Evolutionary conservation across 1,284 basidiomycete species (phyloP).

Genomic region (Leccinum pachyderme): DNA sequence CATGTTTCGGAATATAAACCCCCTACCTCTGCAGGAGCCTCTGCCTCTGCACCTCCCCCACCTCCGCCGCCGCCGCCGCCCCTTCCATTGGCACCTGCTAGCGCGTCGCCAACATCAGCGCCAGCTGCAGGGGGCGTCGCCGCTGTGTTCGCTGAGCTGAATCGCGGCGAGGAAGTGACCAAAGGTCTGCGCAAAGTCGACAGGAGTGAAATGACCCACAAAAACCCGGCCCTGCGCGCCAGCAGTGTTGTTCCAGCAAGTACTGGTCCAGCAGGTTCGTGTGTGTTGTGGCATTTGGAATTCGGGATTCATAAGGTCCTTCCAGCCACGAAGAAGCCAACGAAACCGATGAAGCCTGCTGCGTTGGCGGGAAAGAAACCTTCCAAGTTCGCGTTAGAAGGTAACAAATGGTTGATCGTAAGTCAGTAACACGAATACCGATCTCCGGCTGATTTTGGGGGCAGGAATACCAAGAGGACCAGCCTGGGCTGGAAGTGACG

Average conservation of each 20-base stretch:
- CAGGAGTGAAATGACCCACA: constrained; percentile 97
- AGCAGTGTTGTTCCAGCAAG: constrained; percentile 60
- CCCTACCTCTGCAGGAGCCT: constrained; percentile 11
- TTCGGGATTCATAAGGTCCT: background rate
- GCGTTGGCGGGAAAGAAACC: constrained; percentile 87
- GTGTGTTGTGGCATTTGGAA: background rate
- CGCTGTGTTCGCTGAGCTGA: constrained; percentile 92
- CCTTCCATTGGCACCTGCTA: constrained; percentile 35
- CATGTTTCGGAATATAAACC: constrained; percentile 54
- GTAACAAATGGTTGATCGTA: constrained; percentile 93
- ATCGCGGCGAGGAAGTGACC: constrained; percentile 88
- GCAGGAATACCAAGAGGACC: constrained; percentile 93
- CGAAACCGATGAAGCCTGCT: constrained; percentile 80
- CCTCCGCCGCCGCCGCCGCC: constrained; percentile 54
- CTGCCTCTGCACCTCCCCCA: constrained; percentile 29
- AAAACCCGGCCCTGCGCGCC: constrained; percentile 87
- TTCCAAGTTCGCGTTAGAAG: constrained; percentile 86
- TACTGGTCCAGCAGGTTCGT: constrained; percentile 38
- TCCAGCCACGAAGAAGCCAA: constrained; percentile 57
- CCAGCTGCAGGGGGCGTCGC: constrained; percentile 60
- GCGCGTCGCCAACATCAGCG: constrained; percentile 41
- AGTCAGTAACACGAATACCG: constrained; percentile 33
- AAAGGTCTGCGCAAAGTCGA: constrained; percentile 93
- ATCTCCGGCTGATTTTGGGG: constrained; percentile 5
- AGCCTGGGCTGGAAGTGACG: constrained; percentile 72